phyloP scores from a whole-genome alignment of 306 rosid species.

The Malus sieversii region DNA sequence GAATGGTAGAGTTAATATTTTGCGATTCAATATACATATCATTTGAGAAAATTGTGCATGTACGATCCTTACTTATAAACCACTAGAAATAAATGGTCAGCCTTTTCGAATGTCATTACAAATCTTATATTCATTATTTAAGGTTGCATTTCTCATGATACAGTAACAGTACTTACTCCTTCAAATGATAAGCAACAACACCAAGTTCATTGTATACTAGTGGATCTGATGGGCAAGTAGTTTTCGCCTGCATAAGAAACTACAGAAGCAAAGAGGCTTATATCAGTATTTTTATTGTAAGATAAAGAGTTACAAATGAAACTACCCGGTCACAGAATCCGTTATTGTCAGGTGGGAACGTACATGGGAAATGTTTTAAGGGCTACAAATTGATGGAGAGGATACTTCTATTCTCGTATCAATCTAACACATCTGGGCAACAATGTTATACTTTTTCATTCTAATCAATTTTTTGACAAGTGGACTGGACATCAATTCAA shows the following conservation, averaged over 20 bases:
- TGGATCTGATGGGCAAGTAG: constrained; percentile 84
- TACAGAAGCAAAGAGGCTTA: constrained; percentile 22
- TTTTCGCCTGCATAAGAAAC: constrained; percentile 84
- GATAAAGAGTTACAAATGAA: neutral
- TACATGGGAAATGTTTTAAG: neutral
- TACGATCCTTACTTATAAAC: neutral
- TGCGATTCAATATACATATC: neutral
- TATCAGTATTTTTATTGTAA: constrained; percentile 15
- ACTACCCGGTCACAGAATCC: neutral
- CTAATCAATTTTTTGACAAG: too few species aligned
- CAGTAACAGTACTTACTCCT: constrained; percentile 57
- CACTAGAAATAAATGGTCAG: neutral
- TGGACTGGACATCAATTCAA: too few species aligned
- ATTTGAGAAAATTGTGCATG: neutral
- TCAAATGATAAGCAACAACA: constrained; percentile 91
- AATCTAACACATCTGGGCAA: too few species aligned
- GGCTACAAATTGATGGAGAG: neutral
- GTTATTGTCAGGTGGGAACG: neutral
- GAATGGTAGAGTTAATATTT: neutral
- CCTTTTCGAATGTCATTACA: neutral
- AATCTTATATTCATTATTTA: neutral
- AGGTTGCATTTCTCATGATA: constrained; percentile 3
- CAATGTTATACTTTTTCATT: too few species aligned
- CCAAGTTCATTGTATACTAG: constrained; percentile 95
- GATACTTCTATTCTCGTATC: too few species aligned